Percentiles rank a stretch among this genome's conserved stretches.
Evolutionary conservation across 139 green algal species (phyloP).

Genomic region (Chlorella vulgaris): DNA sequence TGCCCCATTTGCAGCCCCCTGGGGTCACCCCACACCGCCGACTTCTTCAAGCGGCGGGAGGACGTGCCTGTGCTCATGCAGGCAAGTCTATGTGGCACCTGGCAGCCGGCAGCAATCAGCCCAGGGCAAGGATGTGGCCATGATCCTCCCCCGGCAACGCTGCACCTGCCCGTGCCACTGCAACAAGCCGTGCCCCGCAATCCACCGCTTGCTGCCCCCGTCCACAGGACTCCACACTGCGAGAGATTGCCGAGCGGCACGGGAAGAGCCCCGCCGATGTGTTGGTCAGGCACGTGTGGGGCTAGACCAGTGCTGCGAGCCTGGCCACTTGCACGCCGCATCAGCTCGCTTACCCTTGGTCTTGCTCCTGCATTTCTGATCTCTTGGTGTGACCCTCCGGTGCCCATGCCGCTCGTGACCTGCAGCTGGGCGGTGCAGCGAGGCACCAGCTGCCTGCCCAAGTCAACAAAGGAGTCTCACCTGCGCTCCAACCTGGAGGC

Average conservation of each 20-base stretch:
- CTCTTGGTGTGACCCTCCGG: too few species aligned
- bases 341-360: slow-evolving; percentile 53
- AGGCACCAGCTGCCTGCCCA: slow-evolving; percentile 86
- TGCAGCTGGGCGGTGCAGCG: slow-evolving; percentile 84
- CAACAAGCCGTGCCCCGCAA: too few species aligned
- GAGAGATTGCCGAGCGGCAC: not conserved
- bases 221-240: slow-evolving; percentile 13
- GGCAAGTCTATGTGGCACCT: slow-evolving; percentile 38
- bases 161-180: too few species aligned
- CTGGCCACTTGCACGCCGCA: too few species aligned
- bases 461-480: slow-evolving; percentile 73
- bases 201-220: too few species aligned
- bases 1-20: too few species aligned
- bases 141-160: too few species aligned
- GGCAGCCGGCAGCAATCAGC: too few species aligned
- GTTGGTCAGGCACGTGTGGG: not conserved
- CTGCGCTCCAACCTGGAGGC: slow-evolving; percentile 55
- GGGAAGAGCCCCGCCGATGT: not conserved
- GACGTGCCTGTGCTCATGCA: slow-evolving; percentile 61
- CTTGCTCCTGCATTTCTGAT: slow-evolving; percentile 60
- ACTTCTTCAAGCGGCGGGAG: slow-evolving; percentile 59
- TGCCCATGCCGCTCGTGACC: not conserved
- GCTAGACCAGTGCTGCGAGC: too few species aligned
- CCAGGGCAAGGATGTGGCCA: too few species aligned
- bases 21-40: slow-evolving; percentile 78